A percentile compares a stretch with the other conserved stretches of the same genome.
phyloP scores from a whole-genome alignment of 176 grass and related monocot species.

The Olyra latifolia region DNA sequence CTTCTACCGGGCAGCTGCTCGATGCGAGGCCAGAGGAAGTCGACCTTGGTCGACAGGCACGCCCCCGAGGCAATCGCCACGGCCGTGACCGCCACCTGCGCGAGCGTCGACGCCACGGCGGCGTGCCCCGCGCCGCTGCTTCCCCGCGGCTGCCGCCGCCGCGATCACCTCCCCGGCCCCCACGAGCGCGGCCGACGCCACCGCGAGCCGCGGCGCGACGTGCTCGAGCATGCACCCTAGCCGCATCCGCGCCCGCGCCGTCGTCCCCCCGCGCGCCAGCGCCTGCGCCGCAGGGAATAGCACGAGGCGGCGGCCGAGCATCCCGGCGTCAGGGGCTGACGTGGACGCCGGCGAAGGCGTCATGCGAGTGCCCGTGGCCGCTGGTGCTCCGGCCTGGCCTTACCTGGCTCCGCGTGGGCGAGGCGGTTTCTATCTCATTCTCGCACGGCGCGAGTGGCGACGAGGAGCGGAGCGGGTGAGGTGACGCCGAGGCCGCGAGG shows the following conservation, averaged over 20 bases:
- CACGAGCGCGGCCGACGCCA: conserved; percentile 59
- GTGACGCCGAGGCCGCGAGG: conserved; percentile 29
- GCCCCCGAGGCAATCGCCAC: conserved; percentile 96
- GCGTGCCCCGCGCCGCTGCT: conserved; percentile 56
- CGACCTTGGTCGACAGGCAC: conserved; percentile 92
- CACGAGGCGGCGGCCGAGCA: conserved; percentile 60
- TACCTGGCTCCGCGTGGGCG: conserved; percentile 29
- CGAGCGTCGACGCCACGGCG: conserved; percentile 80
- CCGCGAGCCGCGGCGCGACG: conserved; percentile 54
- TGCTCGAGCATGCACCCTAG: conserved; percentile 67
- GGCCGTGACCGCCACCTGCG: conserved; percentile 87
- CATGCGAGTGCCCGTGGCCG: conserved; percentile 36
- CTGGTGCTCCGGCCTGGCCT: not conserved
- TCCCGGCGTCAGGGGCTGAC: conserved; percentile 46
- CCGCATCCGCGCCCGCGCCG: conserved; percentile 48
- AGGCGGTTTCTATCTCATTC: conserved; percentile 46
- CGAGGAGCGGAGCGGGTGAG: not conserved
- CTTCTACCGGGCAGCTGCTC: conserved; percentile 71
- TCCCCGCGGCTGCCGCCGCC: conserved; percentile 54
- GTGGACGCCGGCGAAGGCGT: conserved; percentile 48
- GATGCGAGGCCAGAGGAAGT: conserved; percentile 92
- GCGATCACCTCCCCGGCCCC: conserved; percentile 78
- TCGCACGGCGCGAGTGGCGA: conserved; percentile 40
- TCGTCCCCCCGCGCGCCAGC: not conserved
- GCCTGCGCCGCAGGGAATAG: conserved; percentile 35